Evolutionary conservation across 2,329 filamentous ascomycete species (phyloP).

Genomic region (Alternaria sp.): DNA sequence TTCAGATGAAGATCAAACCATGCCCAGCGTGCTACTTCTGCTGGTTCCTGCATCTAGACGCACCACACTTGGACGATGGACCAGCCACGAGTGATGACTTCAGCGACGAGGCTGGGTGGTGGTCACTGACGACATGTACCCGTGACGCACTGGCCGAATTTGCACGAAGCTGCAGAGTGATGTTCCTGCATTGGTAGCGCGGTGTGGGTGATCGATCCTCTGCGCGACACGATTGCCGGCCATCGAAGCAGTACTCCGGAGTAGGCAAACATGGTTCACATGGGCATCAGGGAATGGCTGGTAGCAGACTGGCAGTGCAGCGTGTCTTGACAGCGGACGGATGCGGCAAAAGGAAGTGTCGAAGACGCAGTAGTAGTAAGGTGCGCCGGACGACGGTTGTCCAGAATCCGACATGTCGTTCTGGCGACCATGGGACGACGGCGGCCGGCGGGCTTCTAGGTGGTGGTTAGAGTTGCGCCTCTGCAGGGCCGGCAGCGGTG

Average conservation of each 20-base stretch:
- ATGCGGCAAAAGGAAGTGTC: background rate
- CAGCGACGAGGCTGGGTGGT: slow-evolving; percentile 23
- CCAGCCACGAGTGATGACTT: slow-evolving; percentile 33
- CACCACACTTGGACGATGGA: slow-evolving; percentile 27
- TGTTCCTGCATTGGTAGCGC: slow-evolving; percentile 15
- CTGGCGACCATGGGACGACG: slow-evolving; percentile 3
- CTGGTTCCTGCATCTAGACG: slow-evolving; percentile 46
- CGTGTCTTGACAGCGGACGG: slow-evolving; percentile 8
- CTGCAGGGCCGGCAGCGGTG: background rate
- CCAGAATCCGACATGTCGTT: background rate
- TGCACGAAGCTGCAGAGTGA: slow-evolving; percentile 15
- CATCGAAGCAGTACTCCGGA: background rate
- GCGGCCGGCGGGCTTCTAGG: slow-evolving; percentile 3
- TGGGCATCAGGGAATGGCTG: background rate
- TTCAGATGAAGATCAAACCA: slow-evolving; percentile 49
- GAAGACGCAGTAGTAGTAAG: background rate
- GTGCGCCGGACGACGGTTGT: background rate
- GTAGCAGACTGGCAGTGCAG: background rate
- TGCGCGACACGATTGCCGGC: slow-evolving; percentile 1
- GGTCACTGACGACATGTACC: slow-evolving; percentile 17
- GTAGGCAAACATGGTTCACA: background rate
- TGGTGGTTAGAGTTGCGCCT: background rate
- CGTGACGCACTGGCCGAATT: slow-evolving; percentile 19
- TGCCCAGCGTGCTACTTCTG: slow-evolving; percentile 41
- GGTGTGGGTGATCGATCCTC: background rate